These are phyloP conservation scores for Phoma sp. DNA, from an alignment of 2,329 filamentous ascomycete genomes.

Conservation along the genomic window DNA sequence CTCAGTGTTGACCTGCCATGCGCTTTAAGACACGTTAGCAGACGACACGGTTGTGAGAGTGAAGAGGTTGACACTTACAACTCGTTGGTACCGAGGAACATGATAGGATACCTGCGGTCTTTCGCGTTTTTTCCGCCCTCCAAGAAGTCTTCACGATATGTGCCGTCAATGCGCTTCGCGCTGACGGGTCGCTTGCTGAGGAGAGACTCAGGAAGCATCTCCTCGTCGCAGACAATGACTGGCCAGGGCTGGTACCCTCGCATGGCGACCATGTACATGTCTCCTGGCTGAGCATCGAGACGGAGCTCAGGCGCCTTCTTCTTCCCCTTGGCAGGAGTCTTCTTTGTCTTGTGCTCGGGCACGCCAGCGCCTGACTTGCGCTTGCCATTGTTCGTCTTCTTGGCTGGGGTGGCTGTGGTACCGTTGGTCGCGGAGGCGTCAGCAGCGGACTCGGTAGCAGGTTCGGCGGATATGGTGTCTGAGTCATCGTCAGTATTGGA, in stretches of 20 bases:
- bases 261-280: conserved; percentile 90
- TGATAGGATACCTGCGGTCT: conserved; percentile 89
- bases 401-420: conserved; percentile 41
- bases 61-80: conserved; percentile 74
- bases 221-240: conserved; percentile 89
- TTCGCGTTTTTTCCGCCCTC: conserved; percentile 86
- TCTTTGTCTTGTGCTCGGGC: conserved; percentile 73
- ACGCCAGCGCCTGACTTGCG: conserved; percentile 76
- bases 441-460: conserved; percentile 40
- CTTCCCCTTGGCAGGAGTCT: conserved; percentile 76
- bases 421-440: conserved; percentile 55
- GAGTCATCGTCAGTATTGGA: conserved; percentile 24
- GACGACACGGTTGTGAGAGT: neutral
- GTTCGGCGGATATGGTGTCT: conserved; percentile 46
- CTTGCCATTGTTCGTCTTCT: conserved; percentile 47
- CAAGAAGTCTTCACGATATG: conserved; percentile 83
- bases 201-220: conserved; percentile 84
- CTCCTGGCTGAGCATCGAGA: conserved; percentile 84
- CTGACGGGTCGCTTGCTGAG: conserved; percentile 82
- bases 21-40: conserved; percentile 60
- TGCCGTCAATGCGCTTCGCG: conserved; percentile 80
- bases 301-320: conserved; percentile 72
- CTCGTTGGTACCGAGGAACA: conserved; percentile 95
- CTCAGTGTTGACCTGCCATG: conserved; percentile 88
- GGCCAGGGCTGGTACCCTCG: conserved; percentile 97